These are phyloP conservation scores for Pinus albicaulis DNA, from an alignment of 75 land plant species.

Conservation along the genomic window DNA sequence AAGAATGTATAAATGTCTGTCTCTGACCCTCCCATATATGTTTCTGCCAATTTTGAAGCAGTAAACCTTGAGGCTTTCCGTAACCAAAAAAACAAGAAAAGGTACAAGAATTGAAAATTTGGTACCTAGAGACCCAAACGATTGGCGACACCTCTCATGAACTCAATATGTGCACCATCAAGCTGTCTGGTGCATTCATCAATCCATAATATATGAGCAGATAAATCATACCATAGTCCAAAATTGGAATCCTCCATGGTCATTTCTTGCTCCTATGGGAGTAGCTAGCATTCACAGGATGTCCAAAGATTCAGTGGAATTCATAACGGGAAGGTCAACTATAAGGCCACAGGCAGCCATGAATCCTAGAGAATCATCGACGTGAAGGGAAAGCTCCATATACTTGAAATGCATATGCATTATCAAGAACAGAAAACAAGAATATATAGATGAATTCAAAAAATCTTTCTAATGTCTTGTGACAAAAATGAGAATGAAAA, in stretches of 20 bases:
- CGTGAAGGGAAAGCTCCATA: slow-evolving; percentile 53
- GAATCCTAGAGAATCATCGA: slow-evolving; percentile 65
- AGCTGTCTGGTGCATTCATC: slow-evolving; percentile 68
- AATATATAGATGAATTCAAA: too few relatives aligned
- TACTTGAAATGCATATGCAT: slow-evolving; percentile 23
- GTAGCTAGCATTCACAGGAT: slow-evolving; percentile 47
- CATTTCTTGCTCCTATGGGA: slow-evolving; percentile 52
- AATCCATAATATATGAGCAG: slow-evolving; percentile 49
- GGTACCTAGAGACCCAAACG: slow-evolving; percentile 61
- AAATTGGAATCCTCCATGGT: slow-evolving; percentile 46
- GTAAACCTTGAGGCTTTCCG: too few relatives aligned
- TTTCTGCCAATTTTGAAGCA: too few relatives aligned
- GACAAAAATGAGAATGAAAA: too few relatives aligned
- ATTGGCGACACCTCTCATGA: slow-evolving; percentile 59
- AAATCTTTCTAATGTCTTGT: too few relatives aligned
- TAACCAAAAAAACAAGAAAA: neutral
- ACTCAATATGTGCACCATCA: slow-evolving; percentile 69
- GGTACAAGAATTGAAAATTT: neutral
- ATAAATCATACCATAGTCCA: slow-evolving; percentile 31
- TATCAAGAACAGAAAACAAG: neutral
- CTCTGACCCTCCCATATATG: too few relatives aligned
- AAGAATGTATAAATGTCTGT: too few relatives aligned
- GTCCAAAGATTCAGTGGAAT: slow-evolving; percentile 29
- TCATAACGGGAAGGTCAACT: slow-evolving; percentile 28
- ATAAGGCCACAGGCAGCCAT: slow-evolving; percentile 62